Evolutionary conservation across 164 flowering plant genomes (phyloP).

Genomic region (Stephania japonica): DNA sequence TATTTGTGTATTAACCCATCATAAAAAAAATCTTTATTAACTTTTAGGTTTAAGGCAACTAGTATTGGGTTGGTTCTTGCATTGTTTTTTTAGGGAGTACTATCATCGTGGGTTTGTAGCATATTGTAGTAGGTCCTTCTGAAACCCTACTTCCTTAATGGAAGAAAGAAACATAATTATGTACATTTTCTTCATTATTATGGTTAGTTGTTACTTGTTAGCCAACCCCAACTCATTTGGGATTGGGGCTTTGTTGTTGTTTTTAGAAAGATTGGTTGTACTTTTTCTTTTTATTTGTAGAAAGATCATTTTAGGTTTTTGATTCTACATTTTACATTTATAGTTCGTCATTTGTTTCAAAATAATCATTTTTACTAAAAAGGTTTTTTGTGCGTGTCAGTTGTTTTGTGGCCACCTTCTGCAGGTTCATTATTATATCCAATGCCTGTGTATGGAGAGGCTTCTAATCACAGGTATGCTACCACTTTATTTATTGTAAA

Average conservation of each 20-base stretch:
- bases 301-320: not conserved
- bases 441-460: conserved; percentile 83
- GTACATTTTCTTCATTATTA: not conserved
- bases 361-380: conserved; percentile 3
- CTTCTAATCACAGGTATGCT: conserved; percentile 93
- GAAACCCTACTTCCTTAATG: not conserved
- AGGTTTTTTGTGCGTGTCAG: conserved; percentile 32
- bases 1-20: too few relatives aligned
- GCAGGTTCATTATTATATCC: conserved; percentile 72
- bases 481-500: not conserved
- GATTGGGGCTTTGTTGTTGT: too few relatives aligned
- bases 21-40: too few relatives aligned
- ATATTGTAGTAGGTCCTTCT: not conserved
- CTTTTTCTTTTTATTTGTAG: not conserved
- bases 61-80: too few relatives aligned
- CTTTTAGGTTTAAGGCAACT: too few relatives aligned
- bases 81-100: too few relatives aligned
- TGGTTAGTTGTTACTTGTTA: not conserved
- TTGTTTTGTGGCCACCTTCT: conserved; percentile 93
- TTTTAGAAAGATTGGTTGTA: too few relatives aligned
- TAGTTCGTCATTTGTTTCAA: not conserved
- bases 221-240: too few relatives aligned
- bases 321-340: not conserved
- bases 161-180: not conserved
- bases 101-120: not conserved